Base-by-base conservation (phyloP, 78 protist genomes). In the Pelomyxa schiedti region DNA sequence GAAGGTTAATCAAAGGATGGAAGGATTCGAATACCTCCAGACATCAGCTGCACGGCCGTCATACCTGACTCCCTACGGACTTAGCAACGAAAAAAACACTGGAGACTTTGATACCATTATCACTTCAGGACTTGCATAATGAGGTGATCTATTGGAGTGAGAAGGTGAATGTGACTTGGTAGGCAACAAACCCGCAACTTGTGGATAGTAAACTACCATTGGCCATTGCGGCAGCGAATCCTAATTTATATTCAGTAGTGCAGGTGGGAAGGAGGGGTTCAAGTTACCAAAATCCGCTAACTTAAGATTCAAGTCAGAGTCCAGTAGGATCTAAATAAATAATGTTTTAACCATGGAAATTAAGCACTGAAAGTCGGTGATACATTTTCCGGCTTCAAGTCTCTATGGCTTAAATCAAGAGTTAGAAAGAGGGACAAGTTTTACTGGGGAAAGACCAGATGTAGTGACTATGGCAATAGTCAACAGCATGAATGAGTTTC, bases 351-450 rank as follows among this genome's bases (percentile, higher is more conserved):
- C n/a, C n/a, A n/a, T n/a, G n/a, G n/a, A n/a, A n/a, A n/a, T n/a
- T n/a, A n/a, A n/a, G n/a, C n/a, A n/a, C n/a, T n/a, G n/a, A n/a
- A n/a, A n/a, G n/a, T n/a, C n/a, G n/a, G n/a, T n/a, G n/a, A n/a
- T n/a, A 97, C 75, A 72, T 97, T 97, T 75, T 97, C 99, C n/a
- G 98, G 98, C 79, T 96, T 97, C 35, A 97, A 72, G 78, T 97
- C 99, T 28, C 99, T 87, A 65, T 97, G 99, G 85, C 94, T 0
- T 86, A 69, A 29, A 36, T 39, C 28, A 4, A 35, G 22, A 26
- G 26, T 8, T 8, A 22, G 8, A 71, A 8, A 36, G 22, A n/a
- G 37, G 26, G 37, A 36, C n/a, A 30, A 24, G 35, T 24, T 4
- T 8, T 40, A 22, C 7, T 38, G 41, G 9, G 37, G 67, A 26